Conservation (phyloP, 192 early-diverging fungal species). For the Mortierella alpina region DNA sequence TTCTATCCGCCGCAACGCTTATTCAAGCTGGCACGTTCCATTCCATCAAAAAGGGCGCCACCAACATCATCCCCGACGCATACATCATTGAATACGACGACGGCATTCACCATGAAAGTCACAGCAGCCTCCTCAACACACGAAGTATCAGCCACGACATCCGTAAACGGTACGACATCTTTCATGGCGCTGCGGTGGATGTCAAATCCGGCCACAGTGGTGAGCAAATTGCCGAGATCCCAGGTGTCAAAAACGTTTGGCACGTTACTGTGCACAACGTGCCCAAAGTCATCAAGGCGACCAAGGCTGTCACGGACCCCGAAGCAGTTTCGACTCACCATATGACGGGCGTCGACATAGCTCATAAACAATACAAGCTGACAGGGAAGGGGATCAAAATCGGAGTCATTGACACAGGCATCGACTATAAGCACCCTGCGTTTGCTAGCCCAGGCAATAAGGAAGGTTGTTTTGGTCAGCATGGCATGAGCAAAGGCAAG, state of each 20-base stretch:
- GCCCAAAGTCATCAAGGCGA: conserved; percentile 25
- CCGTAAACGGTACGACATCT: conserved; percentile 58
- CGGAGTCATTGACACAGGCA: conserved; percentile 70
- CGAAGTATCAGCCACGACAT: conserved; percentile 30
- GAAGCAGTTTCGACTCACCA: conserved; percentile 41
- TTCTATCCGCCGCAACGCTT: conserved; percentile 37
- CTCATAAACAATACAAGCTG: conserved; percentile 50
- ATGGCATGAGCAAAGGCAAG: conserved; percentile 54
- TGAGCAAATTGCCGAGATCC: conserved; percentile 22
- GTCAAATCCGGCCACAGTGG: conserved; percentile 47
- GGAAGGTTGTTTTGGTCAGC: conserved; percentile 66
- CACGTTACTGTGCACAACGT: conserved; percentile 51
- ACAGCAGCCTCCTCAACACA: conserved; percentile 20
- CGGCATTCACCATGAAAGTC: conserved; percentile 2
- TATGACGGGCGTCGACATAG: conserved; percentile 56
- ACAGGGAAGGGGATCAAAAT: conserved; percentile 61
- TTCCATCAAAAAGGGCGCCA: not conserved
- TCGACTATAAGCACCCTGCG: conserved; percentile 70
- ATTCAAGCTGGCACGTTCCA: conserved; percentile 50
- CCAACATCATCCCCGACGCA: conserved; percentile 17
- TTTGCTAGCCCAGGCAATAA: conserved; percentile 58
- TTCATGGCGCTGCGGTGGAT: conserved; percentile 60
- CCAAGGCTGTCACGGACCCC: conserved; percentile 13
- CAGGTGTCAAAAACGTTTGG: conserved; percentile 57
- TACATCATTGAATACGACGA: conserved; percentile 45